Evolutionary conservation across 352 stramenopile species (phyloP).

Genomic region (Phytopythium boreale): DNA sequence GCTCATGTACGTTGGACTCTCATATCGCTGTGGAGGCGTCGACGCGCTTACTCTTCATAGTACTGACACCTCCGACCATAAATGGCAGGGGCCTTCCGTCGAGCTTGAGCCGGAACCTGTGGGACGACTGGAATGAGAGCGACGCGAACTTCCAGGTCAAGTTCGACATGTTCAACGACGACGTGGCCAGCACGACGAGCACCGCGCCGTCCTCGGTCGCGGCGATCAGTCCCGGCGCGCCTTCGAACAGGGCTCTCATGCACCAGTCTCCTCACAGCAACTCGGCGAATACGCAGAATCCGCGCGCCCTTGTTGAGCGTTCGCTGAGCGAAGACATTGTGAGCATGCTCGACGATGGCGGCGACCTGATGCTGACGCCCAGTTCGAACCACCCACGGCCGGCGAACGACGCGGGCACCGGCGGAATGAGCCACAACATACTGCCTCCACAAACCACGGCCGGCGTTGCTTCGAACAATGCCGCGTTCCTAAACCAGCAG

Average conservation of each 20-base stretch:
- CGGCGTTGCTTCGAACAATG: constrained; percentile 7
- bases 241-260: constrained; percentile 6
- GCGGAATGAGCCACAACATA: background rate
- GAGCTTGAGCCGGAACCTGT: constrained; percentile 82
- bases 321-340: constrained; percentile 80
- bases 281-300: constrained; percentile 15
- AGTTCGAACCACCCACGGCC: background rate
- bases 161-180: constrained; percentile 66
- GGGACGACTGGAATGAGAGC: constrained; percentile 87
- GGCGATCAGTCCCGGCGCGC: constrained; percentile 14
- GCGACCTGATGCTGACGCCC: constrained; percentile 25
- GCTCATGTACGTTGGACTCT: constrained; percentile 41
- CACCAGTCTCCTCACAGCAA: constrained; percentile 14
- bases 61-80: background rate
- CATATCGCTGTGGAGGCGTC: background rate
- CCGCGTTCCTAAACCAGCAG: constrained; percentile 20
- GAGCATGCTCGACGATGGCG: constrained; percentile 62
- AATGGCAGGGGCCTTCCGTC: constrained; percentile 61
- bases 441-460: background rate
- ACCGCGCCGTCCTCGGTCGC: constrained; percentile 19
- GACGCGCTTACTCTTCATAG: background rate
- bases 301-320: constrained; percentile 39
- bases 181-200: constrained; percentile 25
- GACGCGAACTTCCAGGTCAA: constrained; percentile 64
- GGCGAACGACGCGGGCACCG: background rate